Base-by-base conservation (phyloP, 495 filamentous ascomycete genomes). In the Annulohypoxylon bovei region DNA sequence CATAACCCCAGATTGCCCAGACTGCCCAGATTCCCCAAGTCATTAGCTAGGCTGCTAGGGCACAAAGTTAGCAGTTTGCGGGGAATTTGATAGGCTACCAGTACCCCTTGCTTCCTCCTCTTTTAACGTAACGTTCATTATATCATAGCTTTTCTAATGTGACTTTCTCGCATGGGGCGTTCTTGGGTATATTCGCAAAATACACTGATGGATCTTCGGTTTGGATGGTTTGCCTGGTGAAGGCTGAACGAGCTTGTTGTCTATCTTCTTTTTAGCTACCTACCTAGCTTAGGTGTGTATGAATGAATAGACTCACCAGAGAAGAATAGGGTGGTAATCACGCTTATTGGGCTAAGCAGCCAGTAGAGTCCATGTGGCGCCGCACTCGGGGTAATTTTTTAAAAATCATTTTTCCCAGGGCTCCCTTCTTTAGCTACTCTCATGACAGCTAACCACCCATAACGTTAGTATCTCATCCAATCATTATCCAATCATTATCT, bases 91-190 rank as follows among this genome's bases (percentile, higher is more conserved):
- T 56, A 50, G 37, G 54, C 22, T 59, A 37, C 63, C 59, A 20
- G 20, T 7, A 4, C 30, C 67, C 65, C 67, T 64, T 69, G 53
- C 67, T 33, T 68, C 44, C 55, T 58, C 65, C 35, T 68, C 59
- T 42, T 61, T 23, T 12, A 22, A 66, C 54, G 57, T 49, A 68
- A 68, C 65, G 8, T 47, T 55, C 46, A 56, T 53, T 54, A 56
- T 53, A 62, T 62, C 65, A 68, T 62, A 59, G 55, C 55, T 60
- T 32, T 44, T 52, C 12, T 18, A 6, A 22, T 59, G 47, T 50
- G 39, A 49, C 28, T 55, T 37, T 7, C 11, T 37, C 30, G 30
- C 52, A 58, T 65, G 44, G 63, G 20, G 12, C 28, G 18, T 56
- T 25, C 44, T 47, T 35, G 39, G 62, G 30, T 18, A 35, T 40